These are phyloP conservation scores for Novymonas esmeraldas DNA, from an alignment of 208 protist genomes.

Conservation along the genomic window DNA sequence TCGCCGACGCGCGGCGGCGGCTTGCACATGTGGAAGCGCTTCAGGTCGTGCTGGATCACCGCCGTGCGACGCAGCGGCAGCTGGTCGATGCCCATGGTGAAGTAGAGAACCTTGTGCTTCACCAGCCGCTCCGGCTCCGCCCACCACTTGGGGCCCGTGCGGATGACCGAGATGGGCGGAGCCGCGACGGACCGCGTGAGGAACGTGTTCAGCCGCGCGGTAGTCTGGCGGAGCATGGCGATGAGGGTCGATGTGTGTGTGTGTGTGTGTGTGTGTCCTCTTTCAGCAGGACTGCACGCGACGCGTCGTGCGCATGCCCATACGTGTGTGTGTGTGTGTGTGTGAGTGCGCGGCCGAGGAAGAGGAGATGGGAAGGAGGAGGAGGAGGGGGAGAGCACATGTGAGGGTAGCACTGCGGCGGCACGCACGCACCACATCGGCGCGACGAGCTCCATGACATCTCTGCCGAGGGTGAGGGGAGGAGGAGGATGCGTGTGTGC, in stretches of 20 bases:
- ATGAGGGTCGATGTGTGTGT: background rate
- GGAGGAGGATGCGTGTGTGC: too few relatives aligned
- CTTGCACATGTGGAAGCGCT: slow-evolving; percentile 85
- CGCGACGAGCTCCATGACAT: too few relatives aligned
- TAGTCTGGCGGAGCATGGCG: slow-evolving; percentile 49
- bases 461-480: too few relatives aligned
- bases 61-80: slow-evolving; percentile 86
- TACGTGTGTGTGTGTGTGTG: too few relatives aligned
- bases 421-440: too few relatives aligned
- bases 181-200: slow-evolving; percentile 75
- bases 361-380: too few relatives aligned
- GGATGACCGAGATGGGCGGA: slow-evolving; percentile 82
- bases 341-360: too few relatives aligned
- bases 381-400: too few relatives aligned
- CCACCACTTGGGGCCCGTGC: slow-evolving; percentile 85
- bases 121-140: slow-evolving; percentile 88
- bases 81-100: slow-evolving; percentile 88
- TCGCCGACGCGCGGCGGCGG: slow-evolving; percentile 69
- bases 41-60: slow-evolving; percentile 81
- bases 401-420: too few relatives aligned
- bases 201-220: slow-evolving; percentile 69
- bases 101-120: slow-evolving; percentile 90
- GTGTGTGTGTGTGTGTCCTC: background rate
- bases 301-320: background rate
- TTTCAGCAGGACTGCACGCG: too few relatives aligned